A percentile compares a stretch with the other conserved stretches of the same genome.
Conservation (phyloP, 257 asterid species). For the Solanum pennellii region DNA sequence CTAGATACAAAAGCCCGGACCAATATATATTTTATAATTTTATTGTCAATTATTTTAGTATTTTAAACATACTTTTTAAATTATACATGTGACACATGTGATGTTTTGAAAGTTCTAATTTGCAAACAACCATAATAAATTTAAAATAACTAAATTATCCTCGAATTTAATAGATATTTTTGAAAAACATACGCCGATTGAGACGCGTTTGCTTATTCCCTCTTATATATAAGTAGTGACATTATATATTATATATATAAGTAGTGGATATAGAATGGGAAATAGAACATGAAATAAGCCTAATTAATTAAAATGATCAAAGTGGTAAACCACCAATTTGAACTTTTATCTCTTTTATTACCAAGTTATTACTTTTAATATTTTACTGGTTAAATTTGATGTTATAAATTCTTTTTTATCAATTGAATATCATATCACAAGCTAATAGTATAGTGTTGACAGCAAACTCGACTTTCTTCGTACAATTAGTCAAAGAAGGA, state of each 20-base stretch:
- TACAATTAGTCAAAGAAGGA: no score
- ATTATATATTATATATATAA: not conserved
- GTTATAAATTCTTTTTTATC: not conserved
- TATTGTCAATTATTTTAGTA: no score
- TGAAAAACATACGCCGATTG: accelerated
- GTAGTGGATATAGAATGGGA: not conserved
- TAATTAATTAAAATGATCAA: not conserved
- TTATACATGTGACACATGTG: no score
- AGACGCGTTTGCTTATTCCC: no score
- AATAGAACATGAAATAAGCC: not conserved
- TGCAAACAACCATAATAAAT: no score
- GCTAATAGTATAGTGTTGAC: not conserved
- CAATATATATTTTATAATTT: no score
- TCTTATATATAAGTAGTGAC: no score
- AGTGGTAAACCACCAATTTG: not conserved
- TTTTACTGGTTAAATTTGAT: not conserved
- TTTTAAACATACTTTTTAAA: no score
- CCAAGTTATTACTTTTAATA: not conserved
- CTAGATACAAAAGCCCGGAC: no score
- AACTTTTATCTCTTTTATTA: not conserved
- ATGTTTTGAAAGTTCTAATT: no score
- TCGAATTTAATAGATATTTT: no score
- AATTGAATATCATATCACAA: not conserved
- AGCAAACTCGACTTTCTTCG: not conserved
- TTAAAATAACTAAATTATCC: no score